Base-by-base conservation (phyloP, 495 filamentous ascomycete genomes). In the Margaritispora aquatica region DNA sequence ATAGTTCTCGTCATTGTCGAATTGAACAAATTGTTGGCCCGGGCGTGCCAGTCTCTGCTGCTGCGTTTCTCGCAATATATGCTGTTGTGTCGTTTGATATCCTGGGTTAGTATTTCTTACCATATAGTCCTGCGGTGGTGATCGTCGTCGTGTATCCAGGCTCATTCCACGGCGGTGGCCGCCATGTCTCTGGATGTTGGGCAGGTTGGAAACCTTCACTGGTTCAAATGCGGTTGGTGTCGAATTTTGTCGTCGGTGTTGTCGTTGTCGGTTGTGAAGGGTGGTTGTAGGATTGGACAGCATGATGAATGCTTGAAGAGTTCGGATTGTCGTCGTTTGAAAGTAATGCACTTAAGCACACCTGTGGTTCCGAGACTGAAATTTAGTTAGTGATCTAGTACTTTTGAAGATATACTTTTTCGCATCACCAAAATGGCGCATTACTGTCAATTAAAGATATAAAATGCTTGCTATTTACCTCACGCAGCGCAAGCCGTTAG, bases 161-260 rank as follows among this genome's bases (percentile, higher is more conserved):
- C 87, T 92, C 74, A 89, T 84, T 66, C 89, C 89, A 71, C 89
- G 82, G 72, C 88, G 80, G 70, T 92, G 88, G 69, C 78, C 75
- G 67, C 74, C 68, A 68, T 78, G 80, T 67, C 75, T 69, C 60
- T 69, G 74, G 61, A 81, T 80, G 60, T 77, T 79, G 62, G 82
- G 79, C 66, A 87, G 77, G 72, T 75, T 79, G 51, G 75, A 74
- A 66, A 84, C 80, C 78, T 87, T 86, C 58, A 79, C 75, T 54
- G 80, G 80, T 69, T 89, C 86, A 72, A 87, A 88, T 64, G 78
- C 80, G 58, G 82, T 81, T 58, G 91, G 90, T 67, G 89, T 94
- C 66, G 91, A 96, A 68, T 90, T 86, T 77, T 93, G 90, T 71
- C 91, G 88, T 69, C 89, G 84, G 74, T 96, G 90, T 77, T 83